Conservation (phyloP, 2,329 filamentous ascomycete species). For the Helminthosporium solani region DNA sequence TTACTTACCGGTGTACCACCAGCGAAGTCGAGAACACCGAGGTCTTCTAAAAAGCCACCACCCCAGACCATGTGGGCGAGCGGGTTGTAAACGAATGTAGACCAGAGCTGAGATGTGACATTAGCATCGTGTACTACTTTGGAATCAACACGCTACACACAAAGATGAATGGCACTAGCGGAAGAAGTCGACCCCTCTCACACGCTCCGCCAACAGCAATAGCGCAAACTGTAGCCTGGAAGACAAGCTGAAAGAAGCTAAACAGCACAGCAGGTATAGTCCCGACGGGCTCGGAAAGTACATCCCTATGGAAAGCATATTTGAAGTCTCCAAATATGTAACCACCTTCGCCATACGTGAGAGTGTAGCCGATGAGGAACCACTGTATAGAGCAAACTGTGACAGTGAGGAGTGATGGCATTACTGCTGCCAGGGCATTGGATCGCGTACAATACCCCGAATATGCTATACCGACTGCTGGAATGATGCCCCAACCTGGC, state of each 20-base stretch:
- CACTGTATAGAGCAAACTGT: constrained; percentile 54
- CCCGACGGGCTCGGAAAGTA: constrained; percentile 51
- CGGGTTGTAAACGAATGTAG: constrained; percentile 52
- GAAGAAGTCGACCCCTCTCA: constrained; percentile 50
- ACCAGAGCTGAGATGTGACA: constrained; percentile 45
- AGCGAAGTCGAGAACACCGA: constrained; percentile 52
- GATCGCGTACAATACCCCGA: constrained; percentile 52
- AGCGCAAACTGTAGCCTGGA: constrained; percentile 53
- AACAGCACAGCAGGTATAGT: constrained; percentile 54
- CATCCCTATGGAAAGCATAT: constrained; percentile 49
- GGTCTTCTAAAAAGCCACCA: constrained; percentile 45
- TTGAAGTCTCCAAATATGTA: constrained; percentile 49
- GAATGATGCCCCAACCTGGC: constrained; percentile 52
- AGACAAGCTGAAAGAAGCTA: constrained; percentile 55
- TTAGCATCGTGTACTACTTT: too few species aligned
- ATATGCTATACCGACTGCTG: constrained; percentile 54
- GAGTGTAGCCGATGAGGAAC: constrained; percentile 52
- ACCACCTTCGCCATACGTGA: constrained; percentile 52
- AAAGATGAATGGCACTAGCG: constrained; percentile 52
- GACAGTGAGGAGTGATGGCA: constrained; percentile 51
- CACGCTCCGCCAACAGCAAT: constrained; percentile 53
- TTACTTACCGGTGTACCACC: constrained; percentile 45
- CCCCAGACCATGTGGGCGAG: constrained; percentile 54
- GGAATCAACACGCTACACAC: constrained; percentile 13
- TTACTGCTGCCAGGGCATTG: constrained; percentile 51